These are phyloP conservation scores for Phytophthora pluvialis DNA, from an alignment of 352 stramenopile genomes.

Conservation along the genomic window DNA sequence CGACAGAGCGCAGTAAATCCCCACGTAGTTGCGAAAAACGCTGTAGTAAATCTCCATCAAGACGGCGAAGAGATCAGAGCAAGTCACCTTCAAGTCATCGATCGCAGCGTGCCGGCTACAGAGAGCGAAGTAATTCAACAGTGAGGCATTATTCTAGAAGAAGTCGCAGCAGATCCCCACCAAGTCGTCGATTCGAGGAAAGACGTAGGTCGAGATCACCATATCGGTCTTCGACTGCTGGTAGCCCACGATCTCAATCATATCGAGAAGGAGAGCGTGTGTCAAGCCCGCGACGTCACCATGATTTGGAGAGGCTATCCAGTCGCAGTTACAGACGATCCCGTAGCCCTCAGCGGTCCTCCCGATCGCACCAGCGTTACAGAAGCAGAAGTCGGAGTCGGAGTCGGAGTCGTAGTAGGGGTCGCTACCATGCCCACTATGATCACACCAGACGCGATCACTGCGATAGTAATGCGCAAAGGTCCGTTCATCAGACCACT, in stretches of 20 bases:
- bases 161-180: slow-evolving; percentile 29
- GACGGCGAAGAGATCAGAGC: slow-evolving; percentile 1
- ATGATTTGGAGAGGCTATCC: neutral
- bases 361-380: neutral
- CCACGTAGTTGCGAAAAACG: neutral
- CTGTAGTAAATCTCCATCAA: slow-evolving; percentile 2
- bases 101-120: neutral
- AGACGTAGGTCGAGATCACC: slow-evolving; percentile 20
- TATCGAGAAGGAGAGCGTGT: neutral
- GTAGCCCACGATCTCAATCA: neutral
- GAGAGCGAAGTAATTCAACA: slow-evolving; percentile 11
- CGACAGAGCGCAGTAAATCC: slow-evolving; percentile 3
- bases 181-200: slow-evolving; percentile 5
- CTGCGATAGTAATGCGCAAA: neutral
- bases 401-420: slow-evolving; percentile 1
- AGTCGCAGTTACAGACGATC: slow-evolving; percentile 2
- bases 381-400: slow-evolving; percentile 4
- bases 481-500: neutral
- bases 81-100: slow-evolving; percentile 7
- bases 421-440: neutral
- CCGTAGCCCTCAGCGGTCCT: slow-evolving; percentile 4
- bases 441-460: neutral
- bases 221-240: slow-evolving; percentile 1
- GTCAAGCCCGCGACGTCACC: slow-evolving; percentile 5
- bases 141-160: slow-evolving; percentile 8